These are phyloP conservation scores for Pseudozyma sp. DNA, from an alignment of 1,284 basidiomycete species.

Conservation along the genomic window DNA sequence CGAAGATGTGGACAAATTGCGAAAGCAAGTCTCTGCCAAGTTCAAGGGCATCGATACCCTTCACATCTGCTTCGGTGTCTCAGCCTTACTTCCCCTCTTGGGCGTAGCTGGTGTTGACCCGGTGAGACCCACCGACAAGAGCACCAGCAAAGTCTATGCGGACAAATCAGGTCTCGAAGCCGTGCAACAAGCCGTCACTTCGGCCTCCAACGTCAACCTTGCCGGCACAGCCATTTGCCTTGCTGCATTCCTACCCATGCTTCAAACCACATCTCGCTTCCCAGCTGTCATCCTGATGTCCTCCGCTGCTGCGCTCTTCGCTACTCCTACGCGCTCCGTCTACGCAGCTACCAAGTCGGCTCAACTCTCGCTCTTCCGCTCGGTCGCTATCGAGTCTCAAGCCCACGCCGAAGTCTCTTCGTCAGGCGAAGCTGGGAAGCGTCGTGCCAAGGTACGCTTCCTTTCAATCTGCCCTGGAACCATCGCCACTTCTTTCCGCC, in stretches of 20 bases:
- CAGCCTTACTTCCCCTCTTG: slow-evolving; percentile 82
- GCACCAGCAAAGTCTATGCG: slow-evolving; percentile 74
- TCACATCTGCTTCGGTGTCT: slow-evolving; percentile 85
- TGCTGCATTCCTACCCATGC: slow-evolving; percentile 75
- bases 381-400: slow-evolving; percentile 78
- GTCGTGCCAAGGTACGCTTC: slow-evolving; percentile 54
- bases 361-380: slow-evolving; percentile 81
- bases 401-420: slow-evolving; percentile 58
- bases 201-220: slow-evolving; percentile 70
- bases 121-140: slow-evolving; percentile 57
- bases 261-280: slow-evolving; percentile 76
- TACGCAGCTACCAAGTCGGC: slow-evolving; percentile 88
- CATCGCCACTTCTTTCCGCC: slow-evolving; percentile 62
- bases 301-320: slow-evolving; percentile 81
- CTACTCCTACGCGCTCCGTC: slow-evolving; percentile 85
- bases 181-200: slow-evolving; percentile 69
- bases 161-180: slow-evolving; percentile 67
- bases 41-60: slow-evolving; percentile 87
- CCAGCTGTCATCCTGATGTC: slow-evolving; percentile 85
- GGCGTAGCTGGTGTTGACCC: slow-evolving; percentile 77
- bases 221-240: slow-evolving; percentile 72
- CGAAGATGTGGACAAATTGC: slow-evolving; percentile 78
- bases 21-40: slow-evolving; percentile 73
- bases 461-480: slow-evolving; percentile 63
- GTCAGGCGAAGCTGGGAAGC: neutral